phyloP scores from a whole-genome alignment of 2,329 filamentous ascomycete genomes.

The Amphichorda felina region DNA sequence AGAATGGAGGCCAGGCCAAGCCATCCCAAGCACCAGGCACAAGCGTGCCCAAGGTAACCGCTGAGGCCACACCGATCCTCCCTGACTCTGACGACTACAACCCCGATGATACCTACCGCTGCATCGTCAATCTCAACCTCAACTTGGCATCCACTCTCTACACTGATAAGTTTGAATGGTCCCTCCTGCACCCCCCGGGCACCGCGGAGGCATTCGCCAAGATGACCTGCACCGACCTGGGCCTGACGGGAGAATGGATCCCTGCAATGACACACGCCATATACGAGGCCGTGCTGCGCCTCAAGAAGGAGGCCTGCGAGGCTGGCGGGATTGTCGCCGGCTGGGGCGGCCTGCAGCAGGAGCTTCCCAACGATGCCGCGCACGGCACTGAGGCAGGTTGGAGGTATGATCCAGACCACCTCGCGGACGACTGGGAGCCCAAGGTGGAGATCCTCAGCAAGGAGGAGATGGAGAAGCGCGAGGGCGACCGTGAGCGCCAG shows the following conservation, averaged over 20 bases:
- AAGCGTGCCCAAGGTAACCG: constrained; percentile 45
- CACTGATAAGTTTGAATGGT: constrained; percentile 98
- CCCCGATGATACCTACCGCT: constrained; percentile 89
- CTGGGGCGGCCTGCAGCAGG: constrained; percentile 44
- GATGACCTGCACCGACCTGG: constrained; percentile 84
- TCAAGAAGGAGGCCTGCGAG: constrained; percentile 96
- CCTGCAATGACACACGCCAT: constrained; percentile 92
- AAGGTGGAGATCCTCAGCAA: constrained; percentile 75
- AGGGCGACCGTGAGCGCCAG: constrained; percentile 87
- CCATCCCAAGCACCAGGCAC: constrained; percentile 28
- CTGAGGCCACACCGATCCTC: constrained; percentile 51
- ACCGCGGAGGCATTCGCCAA: constrained; percentile 88
- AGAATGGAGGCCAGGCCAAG: constrained; percentile 32
- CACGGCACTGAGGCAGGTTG: constrained; percentile 78
- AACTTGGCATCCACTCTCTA: constrained; percentile 87
- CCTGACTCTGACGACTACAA: constrained; percentile 63
- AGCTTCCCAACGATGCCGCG: constrained; percentile 82
- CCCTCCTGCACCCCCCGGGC: constrained; percentile 78
- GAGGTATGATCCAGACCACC: constrained; percentile 86
- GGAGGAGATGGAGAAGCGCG: constrained; percentile 94
- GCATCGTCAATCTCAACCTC: constrained; percentile 81
- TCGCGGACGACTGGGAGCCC: constrained; percentile 76
- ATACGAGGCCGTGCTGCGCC: constrained; percentile 81
- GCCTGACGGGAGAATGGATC: constrained; percentile 84
- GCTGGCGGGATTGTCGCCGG: constrained; percentile 75